Evolutionary conservation across 768 basidiomycete genomes (phyloP).

Genomic region (Panaeolus cyanescens): DNA sequence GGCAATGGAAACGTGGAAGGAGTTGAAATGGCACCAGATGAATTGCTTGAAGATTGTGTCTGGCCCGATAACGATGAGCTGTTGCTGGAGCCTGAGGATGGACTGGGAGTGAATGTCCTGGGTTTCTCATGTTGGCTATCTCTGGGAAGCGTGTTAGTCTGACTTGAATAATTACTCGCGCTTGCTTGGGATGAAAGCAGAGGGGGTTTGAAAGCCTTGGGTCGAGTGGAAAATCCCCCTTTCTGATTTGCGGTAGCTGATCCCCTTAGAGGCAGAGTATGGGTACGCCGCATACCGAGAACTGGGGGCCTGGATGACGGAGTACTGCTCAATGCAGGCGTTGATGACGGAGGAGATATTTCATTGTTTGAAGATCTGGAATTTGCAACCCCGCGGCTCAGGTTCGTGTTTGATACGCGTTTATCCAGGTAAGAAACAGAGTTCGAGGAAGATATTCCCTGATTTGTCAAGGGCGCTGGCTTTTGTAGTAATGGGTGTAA

Average conservation of each 20-base stretch:
- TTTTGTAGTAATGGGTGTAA: slow-evolving; percentile 14
- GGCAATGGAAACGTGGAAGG: not conserved
- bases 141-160: not conserved
- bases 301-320: slow-evolving; percentile 28
- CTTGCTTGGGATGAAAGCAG: slow-evolving; percentile 24
- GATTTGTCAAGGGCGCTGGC: slow-evolving; percentile 4
- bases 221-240: slow-evolving; percentile 27
- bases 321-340: slow-evolving; percentile 14
- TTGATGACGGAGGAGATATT: slow-evolving; percentile 9
- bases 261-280: slow-evolving; percentile 18
- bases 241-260: slow-evolving; percentile 11
- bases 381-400: not conserved
- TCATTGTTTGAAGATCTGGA: not conserved
- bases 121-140: not conserved
- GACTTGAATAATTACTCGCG: slow-evolving; percentile 8
- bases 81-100: slow-evolving; percentile 1
- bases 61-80: slow-evolving; percentile 4
- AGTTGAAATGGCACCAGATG: not conserved
- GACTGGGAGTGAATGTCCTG: not conserved
- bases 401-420: not conserved
- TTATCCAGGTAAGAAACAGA: not conserved
- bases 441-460: slow-evolving; percentile 5
- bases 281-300: slow-evolving; percentile 41
- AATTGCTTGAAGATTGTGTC: not conserved
- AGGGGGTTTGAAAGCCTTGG: slow-evolving; percentile 40